Evolutionary conservation across 106 monocot species (phyloP).

Genomic region (Acorus gramineus): DNA sequence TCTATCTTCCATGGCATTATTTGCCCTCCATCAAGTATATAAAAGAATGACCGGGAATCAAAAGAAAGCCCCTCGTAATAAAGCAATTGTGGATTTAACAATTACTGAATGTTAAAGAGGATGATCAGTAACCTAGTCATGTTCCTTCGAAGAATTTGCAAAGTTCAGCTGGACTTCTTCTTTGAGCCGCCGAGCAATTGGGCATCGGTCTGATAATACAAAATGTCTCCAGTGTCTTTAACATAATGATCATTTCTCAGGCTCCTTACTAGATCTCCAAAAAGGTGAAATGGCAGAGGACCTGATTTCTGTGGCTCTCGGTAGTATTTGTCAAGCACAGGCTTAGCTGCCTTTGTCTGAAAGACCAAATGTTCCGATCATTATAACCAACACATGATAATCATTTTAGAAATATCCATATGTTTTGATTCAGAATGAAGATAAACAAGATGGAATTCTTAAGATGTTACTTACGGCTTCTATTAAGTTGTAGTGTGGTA

Average conservation of each 20-base stretch:
- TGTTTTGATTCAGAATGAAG: too few species aligned
- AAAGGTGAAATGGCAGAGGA: conserved; percentile 53
- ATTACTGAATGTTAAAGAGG: too few species aligned
- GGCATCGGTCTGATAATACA: conserved; percentile 59
- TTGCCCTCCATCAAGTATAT: too few species aligned
- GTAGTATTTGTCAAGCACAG: conserved; percentile 68
- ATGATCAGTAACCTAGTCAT: too few species aligned
- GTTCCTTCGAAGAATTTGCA: neutral
- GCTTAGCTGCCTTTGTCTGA: conserved; percentile 59
- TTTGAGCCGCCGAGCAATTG: neutral
- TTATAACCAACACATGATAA: too few species aligned
- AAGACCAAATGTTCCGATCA: neutral
- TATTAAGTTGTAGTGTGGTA: conserved; percentile 68
- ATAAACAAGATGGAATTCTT: too few species aligned
- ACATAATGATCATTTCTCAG: conserved; percentile 48
- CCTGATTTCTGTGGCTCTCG: conserved; percentile 51
- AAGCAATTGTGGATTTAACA: too few species aligned
- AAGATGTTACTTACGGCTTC: conserved; percentile 45
- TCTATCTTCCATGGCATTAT: too few species aligned
- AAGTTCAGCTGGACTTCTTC: neutral
- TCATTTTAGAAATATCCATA: too few species aligned
- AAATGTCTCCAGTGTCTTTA: conserved; percentile 44
- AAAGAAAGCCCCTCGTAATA: too few species aligned
- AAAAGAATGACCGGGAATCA: too few species aligned
- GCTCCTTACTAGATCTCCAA: conserved; percentile 30